A percentile compares a stretch with the other conserved stretches of the same genome.
Evolutionary conservation across 768 basidiomycete genomes (phyloP).

Genomic region (Agaricus blazei): DNA sequence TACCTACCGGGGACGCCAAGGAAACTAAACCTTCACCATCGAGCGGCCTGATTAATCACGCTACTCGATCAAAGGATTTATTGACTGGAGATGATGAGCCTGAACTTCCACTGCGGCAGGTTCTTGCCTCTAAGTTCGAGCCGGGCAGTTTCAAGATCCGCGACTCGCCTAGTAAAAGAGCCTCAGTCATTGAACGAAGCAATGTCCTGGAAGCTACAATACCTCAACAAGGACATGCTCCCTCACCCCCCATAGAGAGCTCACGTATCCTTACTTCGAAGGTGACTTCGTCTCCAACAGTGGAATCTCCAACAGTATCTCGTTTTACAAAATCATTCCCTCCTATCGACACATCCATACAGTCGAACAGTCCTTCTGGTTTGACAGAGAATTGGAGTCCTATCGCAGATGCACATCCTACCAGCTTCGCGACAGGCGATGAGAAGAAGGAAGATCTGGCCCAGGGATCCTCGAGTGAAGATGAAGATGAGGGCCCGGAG

Average conservation of each 20-base stretch:
- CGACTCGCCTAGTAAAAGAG: slow-evolving; percentile 68
- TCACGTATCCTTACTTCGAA: slow-evolving; percentile 12
- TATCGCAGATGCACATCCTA: slow-evolving; percentile 18
- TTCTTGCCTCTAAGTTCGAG: slow-evolving; percentile 18
- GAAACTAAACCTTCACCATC: neutral
- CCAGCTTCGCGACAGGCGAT: slow-evolving; percentile 4
- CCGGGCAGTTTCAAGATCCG: slow-evolving; percentile 46
- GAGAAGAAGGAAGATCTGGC: slow-evolving; percentile 27
- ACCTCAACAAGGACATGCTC: slow-evolving; percentile 30
- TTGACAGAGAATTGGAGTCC: slow-evolving; percentile 48
- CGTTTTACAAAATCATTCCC: slow-evolving; percentile 33
- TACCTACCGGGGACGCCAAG: neutral
- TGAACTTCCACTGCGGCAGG: neutral
- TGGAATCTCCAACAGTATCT: slow-evolving; percentile 31
- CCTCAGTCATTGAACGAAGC: slow-evolving; percentile 56
- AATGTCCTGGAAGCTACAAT: slow-evolving; percentile 34
- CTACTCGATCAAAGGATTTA: slow-evolving; percentile 53
- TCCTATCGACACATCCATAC: slow-evolving; percentile 22
- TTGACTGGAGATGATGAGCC: slow-evolving; percentile 63
- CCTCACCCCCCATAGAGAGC: slow-evolving; percentile 13
- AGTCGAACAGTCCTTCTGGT: slow-evolving; percentile 9
- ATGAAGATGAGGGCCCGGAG: slow-evolving; percentile 56
- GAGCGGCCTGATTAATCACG: slow-evolving; percentile 13
- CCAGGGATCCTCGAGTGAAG: slow-evolving; percentile 49
- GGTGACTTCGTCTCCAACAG: slow-evolving; percentile 15